Evolutionary conservation across 164 flowering plant species (phyloP).

Genomic region (Santalum album): DNA sequence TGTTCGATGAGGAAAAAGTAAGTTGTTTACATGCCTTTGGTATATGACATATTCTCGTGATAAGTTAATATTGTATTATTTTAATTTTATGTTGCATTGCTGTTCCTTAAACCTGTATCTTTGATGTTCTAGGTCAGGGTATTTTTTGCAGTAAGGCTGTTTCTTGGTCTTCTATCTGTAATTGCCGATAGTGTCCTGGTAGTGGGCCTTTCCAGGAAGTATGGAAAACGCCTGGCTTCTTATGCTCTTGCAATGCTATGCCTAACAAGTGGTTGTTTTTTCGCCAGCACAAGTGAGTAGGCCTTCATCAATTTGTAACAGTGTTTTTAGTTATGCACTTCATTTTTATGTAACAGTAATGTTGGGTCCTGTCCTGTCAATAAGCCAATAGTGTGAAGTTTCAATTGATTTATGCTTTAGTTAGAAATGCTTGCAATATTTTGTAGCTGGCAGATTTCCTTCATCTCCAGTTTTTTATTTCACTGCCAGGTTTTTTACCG

Average conservation of each 20-base stretch:
- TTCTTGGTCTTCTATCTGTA: conserved; percentile 73
- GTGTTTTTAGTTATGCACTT: neutral
- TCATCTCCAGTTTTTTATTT: conserved; percentile 9
- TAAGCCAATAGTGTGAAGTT: neutral
- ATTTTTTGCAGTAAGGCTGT: conserved; percentile 84
- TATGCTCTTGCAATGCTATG: conserved; percentile 94
- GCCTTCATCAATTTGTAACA: conserved; percentile 1
- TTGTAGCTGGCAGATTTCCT: neutral
- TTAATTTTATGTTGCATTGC: neutral
- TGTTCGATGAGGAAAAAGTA: conserved; percentile 71
- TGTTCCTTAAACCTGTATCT: neutral
- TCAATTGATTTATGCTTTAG: neutral
- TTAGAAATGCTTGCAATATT: neutral
- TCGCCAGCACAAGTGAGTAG: conserved; percentile 92
- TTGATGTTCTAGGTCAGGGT: conserved; percentile 67
- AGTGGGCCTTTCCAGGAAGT: conserved; percentile 83
- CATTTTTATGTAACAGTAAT: neutral
- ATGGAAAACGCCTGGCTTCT: conserved; percentile 86
- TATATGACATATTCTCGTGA: neutral
- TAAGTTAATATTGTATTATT: neutral
- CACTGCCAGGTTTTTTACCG: conserved; percentile 77
- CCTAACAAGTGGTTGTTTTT: conserved; percentile 92
- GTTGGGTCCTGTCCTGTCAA: neutral
- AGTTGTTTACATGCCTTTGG: conserved; percentile 13
- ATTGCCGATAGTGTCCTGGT: conserved; percentile 68